These are phyloP conservation scores for Pichia heedii DNA, from an alignment of 805 yeast genomes.

Conservation along the genomic window DNA sequence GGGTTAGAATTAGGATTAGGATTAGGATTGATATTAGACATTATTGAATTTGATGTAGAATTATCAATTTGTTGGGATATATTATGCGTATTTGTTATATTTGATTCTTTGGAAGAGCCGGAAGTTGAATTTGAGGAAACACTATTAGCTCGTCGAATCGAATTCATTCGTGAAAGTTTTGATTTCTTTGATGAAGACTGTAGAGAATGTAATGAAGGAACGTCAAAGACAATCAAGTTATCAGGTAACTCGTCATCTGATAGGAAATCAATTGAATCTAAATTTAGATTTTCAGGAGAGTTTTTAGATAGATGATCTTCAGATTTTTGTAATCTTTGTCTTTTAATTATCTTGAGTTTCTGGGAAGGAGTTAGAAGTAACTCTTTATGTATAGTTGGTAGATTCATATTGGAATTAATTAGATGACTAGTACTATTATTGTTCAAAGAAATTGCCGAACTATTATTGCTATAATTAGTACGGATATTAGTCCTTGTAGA, in stretches of 20 bases:
- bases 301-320: slow-evolving; percentile 7
- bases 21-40: background rate
- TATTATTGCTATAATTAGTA: background rate
- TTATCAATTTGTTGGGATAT: slow-evolving; percentile 6
- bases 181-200: slow-evolving; percentile 25
- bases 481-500: background rate
- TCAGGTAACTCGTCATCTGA: slow-evolving; percentile 50
- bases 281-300: slow-evolving; percentile 13
- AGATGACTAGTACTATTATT: background rate
- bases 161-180: slow-evolving; percentile 1
- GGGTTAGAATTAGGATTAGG: background rate
- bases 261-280: slow-evolving; percentile 24
- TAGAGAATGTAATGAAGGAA: slow-evolving; percentile 53
- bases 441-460: background rate
- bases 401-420: background rate
- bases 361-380: slow-evolving; percentile 22
- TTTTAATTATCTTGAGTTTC: slow-evolving; percentile 18
- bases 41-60: background rate
- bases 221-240: slow-evolving; percentile 48
- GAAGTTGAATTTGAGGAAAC: background rate
- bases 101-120: background rate
- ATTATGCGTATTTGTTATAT: slow-evolving; percentile 6
- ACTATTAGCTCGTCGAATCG: slow-evolving; percentile 8
- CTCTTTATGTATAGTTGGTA: slow-evolving; percentile 4
- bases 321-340: slow-evolving; percentile 4